Evolutionary conservation across 257 asterid genomes (phyloP), one percentile per base, ranked within the genome.

Genomic region (Thymus mandschuricus): DNA sequence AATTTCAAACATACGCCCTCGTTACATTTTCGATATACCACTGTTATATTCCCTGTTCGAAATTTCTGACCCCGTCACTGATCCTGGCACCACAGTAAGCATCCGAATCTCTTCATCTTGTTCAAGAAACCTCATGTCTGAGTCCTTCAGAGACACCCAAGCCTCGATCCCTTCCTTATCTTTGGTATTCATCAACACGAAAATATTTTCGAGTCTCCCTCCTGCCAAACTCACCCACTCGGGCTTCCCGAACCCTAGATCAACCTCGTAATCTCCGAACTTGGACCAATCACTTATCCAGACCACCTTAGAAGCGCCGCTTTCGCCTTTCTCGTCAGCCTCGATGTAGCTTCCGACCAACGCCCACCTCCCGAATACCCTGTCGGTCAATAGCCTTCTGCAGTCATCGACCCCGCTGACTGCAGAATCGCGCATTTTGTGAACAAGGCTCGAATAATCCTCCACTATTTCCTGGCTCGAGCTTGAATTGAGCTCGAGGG

Each of bases 211-310:
- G 3, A 61, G 3, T 10, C 54, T 30, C n/a, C 43, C 41, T 40
- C 50, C 60, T 6, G 40, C 72, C 66, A 66, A 29, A 34, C 81
- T 83, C 3, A 67, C 78, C 78, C 79, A 69, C 0, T 27, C 34
- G 0, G 83, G 83, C 35, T 72, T 78, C 56, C 83, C 83, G 51
- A 80, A 78, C 2, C 86, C 86, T 51, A 84, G 79, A 60, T 84
- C 84, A 2, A 77, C 77, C 61, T 79, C 84, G 54, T 83, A 78
- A 10, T 71, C 49, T 1, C 76, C 78, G 9, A 83, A 72, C 35
- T 73, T 77, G 8, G 82, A 81, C 84, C 79, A 78, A 65, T 84
- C 79, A 40, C 79, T 66, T 13, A 81, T 56, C 30, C 62, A n/a
- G 1, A 64, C 44, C 8, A 64, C 59, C 64, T 83, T 75, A 28